A percentile compares a stretch with the other conserved stretches of the same genome.
phyloP scores from a whole-genome alignment of 495 filamentous ascomycete species.

The Glarea lozoyensis region DNA sequence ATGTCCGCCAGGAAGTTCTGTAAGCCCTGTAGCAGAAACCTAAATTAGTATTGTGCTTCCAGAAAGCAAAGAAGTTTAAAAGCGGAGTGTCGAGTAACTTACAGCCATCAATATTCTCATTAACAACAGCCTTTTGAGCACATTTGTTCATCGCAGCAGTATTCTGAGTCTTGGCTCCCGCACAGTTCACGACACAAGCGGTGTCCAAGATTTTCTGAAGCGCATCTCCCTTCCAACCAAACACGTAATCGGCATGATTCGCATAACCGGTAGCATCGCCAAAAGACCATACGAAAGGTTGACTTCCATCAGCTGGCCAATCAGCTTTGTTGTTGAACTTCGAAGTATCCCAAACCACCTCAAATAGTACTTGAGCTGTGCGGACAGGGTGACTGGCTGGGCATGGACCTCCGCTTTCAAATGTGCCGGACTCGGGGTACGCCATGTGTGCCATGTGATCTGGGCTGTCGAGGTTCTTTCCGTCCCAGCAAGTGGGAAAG shows the following conservation, averaged over 20 bases:
- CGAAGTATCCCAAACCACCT: conserved; percentile 45
- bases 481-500: conserved; percentile 90
- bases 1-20: conserved; percentile 1
- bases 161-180: conserved; percentile 28
- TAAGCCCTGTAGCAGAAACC: background rate
- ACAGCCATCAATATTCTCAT: background rate
- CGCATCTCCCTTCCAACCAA: conserved; percentile 20
- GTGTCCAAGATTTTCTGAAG: conserved; percentile 27
- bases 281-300: conserved; percentile 32
- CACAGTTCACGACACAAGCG: conserved; percentile 29
- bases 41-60: background rate
- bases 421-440: conserved; percentile 36
- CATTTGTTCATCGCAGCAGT: conserved; percentile 26
- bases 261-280: conserved; percentile 12
- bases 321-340: conserved; percentile 37
- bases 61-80: background rate
- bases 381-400: conserved; percentile 44
- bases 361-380: conserved; percentile 48
- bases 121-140: background rate
- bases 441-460: conserved; percentile 48
- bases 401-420: conserved; percentile 34
- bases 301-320: conserved; percentile 31
- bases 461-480: conserved; percentile 49
- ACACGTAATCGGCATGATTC: conserved; percentile 22
- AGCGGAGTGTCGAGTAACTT: background rate